Evolutionary conservation across 2,329 filamentous ascomycete genomes (phyloP).

Genomic region (Pyrenochaeta sp.): DNA sequence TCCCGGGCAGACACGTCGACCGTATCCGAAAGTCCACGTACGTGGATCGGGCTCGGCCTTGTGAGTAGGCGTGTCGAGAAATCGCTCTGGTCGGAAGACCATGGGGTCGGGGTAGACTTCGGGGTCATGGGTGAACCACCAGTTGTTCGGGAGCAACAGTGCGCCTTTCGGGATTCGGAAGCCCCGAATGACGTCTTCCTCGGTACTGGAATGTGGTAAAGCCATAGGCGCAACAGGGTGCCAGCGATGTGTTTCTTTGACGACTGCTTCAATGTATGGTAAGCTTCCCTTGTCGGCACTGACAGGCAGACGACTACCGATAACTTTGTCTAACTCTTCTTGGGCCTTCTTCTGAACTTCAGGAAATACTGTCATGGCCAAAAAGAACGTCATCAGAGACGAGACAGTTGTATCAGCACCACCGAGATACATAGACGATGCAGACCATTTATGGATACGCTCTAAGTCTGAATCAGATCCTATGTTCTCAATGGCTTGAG

Average conservation of each 20-base stretch:
- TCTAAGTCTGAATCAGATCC: conserved; percentile 42
- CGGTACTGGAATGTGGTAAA: conserved; percentile 37
- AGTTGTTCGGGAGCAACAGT: conserved; percentile 48
- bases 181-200: conserved; percentile 49
- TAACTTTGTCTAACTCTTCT: conserved; percentile 57
- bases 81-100: conserved; percentile 56
- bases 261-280: conserved; percentile 42
- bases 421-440: conserved; percentile 53
- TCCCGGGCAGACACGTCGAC: conserved; percentile 55
- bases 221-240: conserved; percentile 41
- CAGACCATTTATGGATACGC: conserved; percentile 52
- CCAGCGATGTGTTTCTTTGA: conserved; percentile 56
- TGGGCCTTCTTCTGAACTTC: conserved; percentile 58
- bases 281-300: conserved; percentile 57
- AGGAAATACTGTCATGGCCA: conserved; percentile 63
- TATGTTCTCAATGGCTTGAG: conserved; percentile 47
- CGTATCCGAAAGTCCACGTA: conserved; percentile 49
- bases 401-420: conserved; percentile 58
- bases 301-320: conserved; percentile 58
- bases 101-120: conserved; percentile 46
- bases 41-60: conserved; percentile 50
- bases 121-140: conserved; percentile 54
- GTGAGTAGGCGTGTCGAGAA: conserved; percentile 40
- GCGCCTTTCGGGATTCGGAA: conserved; percentile 54
- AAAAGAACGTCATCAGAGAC: conserved; percentile 55